Evolutionary conservation across 2,329 filamentous ascomycete genomes (phyloP), one percentile per base, ranked within the genome.

Genomic region (Teratosphaeria nubilosa): DNA sequence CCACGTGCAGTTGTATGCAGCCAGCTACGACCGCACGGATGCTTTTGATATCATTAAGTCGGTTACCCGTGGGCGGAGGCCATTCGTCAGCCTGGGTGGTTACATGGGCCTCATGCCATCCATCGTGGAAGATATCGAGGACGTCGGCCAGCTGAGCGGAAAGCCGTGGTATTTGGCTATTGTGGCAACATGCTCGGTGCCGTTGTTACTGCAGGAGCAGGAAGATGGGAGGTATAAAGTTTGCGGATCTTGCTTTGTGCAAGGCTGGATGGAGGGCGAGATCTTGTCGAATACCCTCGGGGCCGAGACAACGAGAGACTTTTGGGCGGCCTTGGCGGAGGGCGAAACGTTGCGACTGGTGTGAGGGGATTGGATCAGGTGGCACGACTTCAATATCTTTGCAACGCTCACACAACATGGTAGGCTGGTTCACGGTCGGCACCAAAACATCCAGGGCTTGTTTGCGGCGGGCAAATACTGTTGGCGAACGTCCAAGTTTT

Each of bases 341-440:
- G n/a, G 41, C 16, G 41, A 22, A 3, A 22, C n/a, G 20, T 48
- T 48, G 41, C n/a, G 10, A 16, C 20, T 48, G 41, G 41, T 48
- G n/a, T 48, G 41, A 48, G 41, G 16, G 41, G 16, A 2, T 4
- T 30, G 2, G 27, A 30, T 30, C 27, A 30, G 27, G 27, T 30
- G 27, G 27, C 27, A 30, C 27, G 27, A 30, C 27, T 30, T 64
- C 67, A 1, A 54, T 59, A 3, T 59, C 51, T 31, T 55, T 70
- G 27, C 27, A 7, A 30, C 27, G 27, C 7, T 3, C 7, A 4
- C 3, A 30, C 7, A 3, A 30, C 27, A 3, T 30, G 27, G 27
- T 30, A 30, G 27, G 27, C 27, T 30, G 27, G 27, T 30, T 30
- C 27, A 5, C 7, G 27, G 27, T 30, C 27, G 27, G 27, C 3